A percentile compares a stretch with the other conserved stretches of the same genome.
Conservation (phyloP, 768 basidiomycete genomes). For the Termitomyces eurrhizus region DNA sequence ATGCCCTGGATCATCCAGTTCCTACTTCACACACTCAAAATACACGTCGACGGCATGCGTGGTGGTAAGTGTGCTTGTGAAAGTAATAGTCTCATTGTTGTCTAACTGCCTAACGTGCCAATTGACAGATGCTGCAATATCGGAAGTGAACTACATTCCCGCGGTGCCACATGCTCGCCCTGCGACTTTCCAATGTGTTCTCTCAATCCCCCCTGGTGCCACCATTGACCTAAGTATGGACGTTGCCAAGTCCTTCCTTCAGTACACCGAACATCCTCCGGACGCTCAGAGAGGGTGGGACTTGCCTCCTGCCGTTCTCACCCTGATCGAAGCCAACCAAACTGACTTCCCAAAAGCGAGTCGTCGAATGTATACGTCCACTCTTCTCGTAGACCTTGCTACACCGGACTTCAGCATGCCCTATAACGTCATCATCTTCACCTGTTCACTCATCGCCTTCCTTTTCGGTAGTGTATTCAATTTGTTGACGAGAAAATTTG, state of each 20-base stretch:
- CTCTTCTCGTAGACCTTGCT: conserved; percentile 89
- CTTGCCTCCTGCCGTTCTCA: conserved; percentile 79
- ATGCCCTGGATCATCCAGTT: conserved; percentile 93
- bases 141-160: conserved; percentile 62
- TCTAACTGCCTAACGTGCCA: conserved; percentile 1
- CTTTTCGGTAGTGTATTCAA: conserved; percentile 95
- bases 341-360: conserved; percentile 17
- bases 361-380: conserved; percentile 68
- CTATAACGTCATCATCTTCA: conserved; percentile 98
- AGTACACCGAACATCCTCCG: conserved; percentile 94
- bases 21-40: conserved; percentile 74
- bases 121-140: conserved; percentile 55
- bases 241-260: conserved; percentile 79
- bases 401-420: conserved; percentile 99
- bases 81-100: background rate
- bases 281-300: conserved; percentile 97
- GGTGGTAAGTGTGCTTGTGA: conserved; percentile 34
- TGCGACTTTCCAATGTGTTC: conserved; percentile 66
- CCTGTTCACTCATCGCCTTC: conserved; percentile 84
- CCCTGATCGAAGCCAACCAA: conserved; percentile 29
- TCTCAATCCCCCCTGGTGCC: conserved; percentile 67
- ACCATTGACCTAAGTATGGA: conserved; percentile 67
- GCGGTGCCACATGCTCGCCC: conserved; percentile 70
- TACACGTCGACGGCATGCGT: conserved; percentile 41
- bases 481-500: conserved; percentile 75